Base-by-base conservation (phyloP, 768 basidiomycete genomes). In the Aureoboletus auriporus region DNA sequence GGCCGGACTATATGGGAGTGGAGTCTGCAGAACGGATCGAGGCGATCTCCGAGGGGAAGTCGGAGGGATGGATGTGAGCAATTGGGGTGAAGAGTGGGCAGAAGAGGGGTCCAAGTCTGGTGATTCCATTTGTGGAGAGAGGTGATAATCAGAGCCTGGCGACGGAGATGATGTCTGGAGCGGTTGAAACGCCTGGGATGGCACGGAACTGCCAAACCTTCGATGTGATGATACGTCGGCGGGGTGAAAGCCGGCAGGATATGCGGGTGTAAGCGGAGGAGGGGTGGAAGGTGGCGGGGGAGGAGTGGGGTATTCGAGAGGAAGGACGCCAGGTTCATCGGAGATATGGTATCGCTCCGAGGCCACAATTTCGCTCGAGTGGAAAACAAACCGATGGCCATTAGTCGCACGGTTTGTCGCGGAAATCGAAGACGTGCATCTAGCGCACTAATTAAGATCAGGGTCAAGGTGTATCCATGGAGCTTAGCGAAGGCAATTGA, bases 371-470 rank as follows among this genome's bases (percentile, higher is more conserved):
- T 85, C 84, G 53, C 65, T 76, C 35, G 84, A 84, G 70, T 92
- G 88, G 65, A 92, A 93, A 31, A 93, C 89, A 64, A 88, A 93
- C 28, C 88, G 81, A 64, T 91, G 89, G 8, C 88, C 87, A 64
- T 91, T 92, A 20, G 89, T 89, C 8, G 81, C 74, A 50, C 86
- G 80, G 64, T 85, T 84, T 14, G 77, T 79, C 6, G 75, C 75
- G 41, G 77, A 75, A 44, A 83, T 81, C 2, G 85, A 84, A 13
- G 82, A 79, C 14, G 84, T 89, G 67, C 89, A 93, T 40, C 82
- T 80, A 14, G 71, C 56, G 63, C 90, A 93, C 75, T 79, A 52
- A 46, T 38, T 31, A 39, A 47, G 26, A 53, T 47, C 41, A 51
- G 52, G 49, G 52, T 59, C 42, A 51, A 44, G 34, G 38, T 33